Evolutionary conservation across 768 basidiomycete species (phyloP), one percentile per base, ranked within the genome.

Genomic region (Nidularia pulvinata): DNA sequence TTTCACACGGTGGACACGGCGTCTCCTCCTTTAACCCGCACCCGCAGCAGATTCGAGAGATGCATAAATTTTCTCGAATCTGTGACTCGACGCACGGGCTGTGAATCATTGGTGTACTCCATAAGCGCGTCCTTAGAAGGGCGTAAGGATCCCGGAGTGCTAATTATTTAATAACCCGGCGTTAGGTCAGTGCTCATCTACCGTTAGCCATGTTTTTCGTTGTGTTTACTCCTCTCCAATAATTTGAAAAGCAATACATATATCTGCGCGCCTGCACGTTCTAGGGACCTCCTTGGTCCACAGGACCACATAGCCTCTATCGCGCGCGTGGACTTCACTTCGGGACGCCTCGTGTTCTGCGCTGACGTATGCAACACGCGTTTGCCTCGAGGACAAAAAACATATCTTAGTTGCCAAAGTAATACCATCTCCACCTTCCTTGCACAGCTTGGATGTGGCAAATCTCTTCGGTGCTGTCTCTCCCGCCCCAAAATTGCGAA

Each of bases 261-360:
- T 19, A 19, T 19, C 19, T 19, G 19, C 1, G 19, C 19, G 1
- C 19, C 19, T 19, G 19, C 19, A 19, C 19, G 19, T 19, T 19
- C 19, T 1, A 19, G 19, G 19, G 19, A 19, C 19, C 1, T 19
- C 32, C 13, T 19, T 30, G 19, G 45, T 46, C 14, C 25, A 46
- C 19, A 9, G 25, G 48, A 49, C 48, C 48, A 49, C 48, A 49
- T 49, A 49, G 48, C 48, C 48, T 49, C 19, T 6, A 30, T 25
- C 39, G 50, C 46, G 9, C 52, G 16, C 45, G 33, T 42, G 16
- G 19, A 19, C 19, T 19, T 19, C 19, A 19, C 19, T 19, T 19
- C 19, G 19, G 19, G 19, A 19, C 39, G 52, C 56, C 52, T 54
- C 56, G 56, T 54, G 56, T 50, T 52, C 47, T 42, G 14, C 22